phyloP scores from a whole-genome alignment of 176 grass and related monocot genomes.

The Hyparrhenia diplandra region DNA sequence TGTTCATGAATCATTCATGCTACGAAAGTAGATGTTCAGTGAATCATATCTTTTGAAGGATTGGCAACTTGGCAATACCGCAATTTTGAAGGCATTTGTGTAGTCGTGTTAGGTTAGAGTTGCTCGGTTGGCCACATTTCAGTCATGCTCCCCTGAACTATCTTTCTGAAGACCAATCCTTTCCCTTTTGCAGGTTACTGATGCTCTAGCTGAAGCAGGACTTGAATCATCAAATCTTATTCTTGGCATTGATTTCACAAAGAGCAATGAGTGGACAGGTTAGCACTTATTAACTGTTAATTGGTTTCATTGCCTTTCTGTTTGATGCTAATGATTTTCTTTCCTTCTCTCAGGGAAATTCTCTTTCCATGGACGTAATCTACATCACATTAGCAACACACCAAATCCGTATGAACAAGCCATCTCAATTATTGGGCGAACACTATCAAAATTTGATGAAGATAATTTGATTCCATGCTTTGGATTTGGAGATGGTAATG shows the following conservation, averaged over 20 bases:
- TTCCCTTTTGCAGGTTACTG: conserved; percentile 57
- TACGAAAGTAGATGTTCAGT: background rate
- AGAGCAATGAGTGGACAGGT: conserved; percentile 99
- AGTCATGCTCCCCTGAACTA: background rate
- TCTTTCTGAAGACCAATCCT: conserved; percentile 22
- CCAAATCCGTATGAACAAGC: conserved; percentile 94
- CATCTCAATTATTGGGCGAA: conserved; percentile 83
- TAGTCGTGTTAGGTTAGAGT: background rate
- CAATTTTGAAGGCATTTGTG: background rate
- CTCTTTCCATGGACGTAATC: conserved; percentile 70
- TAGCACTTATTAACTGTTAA: background rate
- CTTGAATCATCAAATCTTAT: conserved; percentile 95
- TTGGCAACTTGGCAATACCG: conserved; percentile 23
- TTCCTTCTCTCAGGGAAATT: conserved; percentile 63
- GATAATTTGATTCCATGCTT: conserved; percentile 96
- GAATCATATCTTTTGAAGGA: conserved; percentile 17
- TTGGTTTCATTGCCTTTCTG: background rate
- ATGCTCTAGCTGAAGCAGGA: conserved; percentile 78
- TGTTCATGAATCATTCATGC: background rate
- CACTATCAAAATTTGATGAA: conserved; percentile 84
- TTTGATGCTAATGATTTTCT: conserved; percentile 16
- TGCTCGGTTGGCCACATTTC: background rate
- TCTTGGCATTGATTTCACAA: conserved; percentile 94
- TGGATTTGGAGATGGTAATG: conserved; percentile 93
- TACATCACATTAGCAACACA: conserved; percentile 68